A percentile compares a stretch with the other conserved stretches of the same genome.
Conservation (phyloP, 768 basidiomycete species). For the Macrolepiota albuminosa region DNA sequence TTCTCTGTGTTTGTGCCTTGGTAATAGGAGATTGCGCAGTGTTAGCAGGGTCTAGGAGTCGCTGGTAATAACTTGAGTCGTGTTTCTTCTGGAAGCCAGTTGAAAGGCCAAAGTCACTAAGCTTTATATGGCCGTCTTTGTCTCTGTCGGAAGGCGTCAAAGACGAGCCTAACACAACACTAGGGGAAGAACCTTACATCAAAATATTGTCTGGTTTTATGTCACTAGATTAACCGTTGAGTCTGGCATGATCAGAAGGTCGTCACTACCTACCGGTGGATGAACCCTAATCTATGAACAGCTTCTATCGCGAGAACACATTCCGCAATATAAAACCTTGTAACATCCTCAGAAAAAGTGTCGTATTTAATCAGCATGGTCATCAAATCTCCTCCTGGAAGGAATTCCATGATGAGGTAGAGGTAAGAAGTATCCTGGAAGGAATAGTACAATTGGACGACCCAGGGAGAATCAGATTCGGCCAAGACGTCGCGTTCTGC, state of each 20-base stretch:
- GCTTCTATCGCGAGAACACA: conserved; percentile 97
- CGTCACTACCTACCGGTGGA: conserved; percentile 68
- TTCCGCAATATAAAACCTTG: conserved; percentile 98
- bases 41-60: conserved; percentile 67
- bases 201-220: conserved; percentile 97
- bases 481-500: conserved; percentile 97
- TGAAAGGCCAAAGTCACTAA: conserved; percentile 97
- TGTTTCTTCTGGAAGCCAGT: conserved; percentile 99
- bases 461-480: conserved; percentile 93
- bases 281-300: conserved; percentile 95
- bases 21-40: conserved; percentile 37
- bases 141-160: conserved; percentile 40
- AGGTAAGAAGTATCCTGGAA: conserved; percentile 92
- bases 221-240: conserved; percentile 50
- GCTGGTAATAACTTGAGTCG: conserved; percentile 93
- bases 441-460: conserved; percentile 96
- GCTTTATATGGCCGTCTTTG: conserved; percentile 93
- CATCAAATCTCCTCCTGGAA: conserved; percentile 98
- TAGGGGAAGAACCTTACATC: conserved; percentile 40
- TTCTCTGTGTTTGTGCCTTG: conserved; percentile 55
- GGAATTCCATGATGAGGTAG: conserved; percentile 98
- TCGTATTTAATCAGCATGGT: conserved; percentile 99
- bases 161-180: conserved; percentile 12
- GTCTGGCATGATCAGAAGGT: neutral
- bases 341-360: conserved; percentile 97